Conservation (phyloP, 139 green algal species). For the Micractinium conductrix region DNA sequence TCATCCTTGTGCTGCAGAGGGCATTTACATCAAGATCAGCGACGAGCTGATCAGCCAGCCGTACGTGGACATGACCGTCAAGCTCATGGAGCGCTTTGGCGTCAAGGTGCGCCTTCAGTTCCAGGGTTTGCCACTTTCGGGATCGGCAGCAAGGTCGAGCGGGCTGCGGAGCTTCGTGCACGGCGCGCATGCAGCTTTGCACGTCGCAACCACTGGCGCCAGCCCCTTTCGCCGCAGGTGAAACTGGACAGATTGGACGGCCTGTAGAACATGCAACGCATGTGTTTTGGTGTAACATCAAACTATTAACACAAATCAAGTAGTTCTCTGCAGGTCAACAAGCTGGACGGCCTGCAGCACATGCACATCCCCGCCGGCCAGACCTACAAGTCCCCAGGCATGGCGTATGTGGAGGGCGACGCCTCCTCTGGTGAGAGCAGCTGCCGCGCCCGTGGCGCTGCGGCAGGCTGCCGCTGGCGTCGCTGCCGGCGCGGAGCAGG, state of each 20-base stretch:
- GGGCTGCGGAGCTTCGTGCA: too few species aligned
- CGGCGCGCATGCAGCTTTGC: too few species aligned
- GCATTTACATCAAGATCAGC: slow-evolving; percentile 84
- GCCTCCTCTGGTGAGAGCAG: slow-evolving; percentile 72
- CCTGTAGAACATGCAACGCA: too few species aligned
- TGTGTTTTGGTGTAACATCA: too few species aligned
- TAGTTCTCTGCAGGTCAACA: slow-evolving; percentile 73
- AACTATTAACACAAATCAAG: too few species aligned
- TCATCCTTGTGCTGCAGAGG: slow-evolving; percentile 32
- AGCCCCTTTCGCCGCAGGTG: too few species aligned
- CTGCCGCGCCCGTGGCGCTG: neutral
- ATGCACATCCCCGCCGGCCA: slow-evolving; percentile 74
- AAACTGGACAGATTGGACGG: too few species aligned
- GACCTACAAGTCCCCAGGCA: slow-evolving; percentile 90
- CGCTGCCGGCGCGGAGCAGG: too few species aligned
- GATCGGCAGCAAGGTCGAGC: too few species aligned
- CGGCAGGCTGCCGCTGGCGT: too few species aligned
- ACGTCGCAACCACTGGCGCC: too few species aligned
- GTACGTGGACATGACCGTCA: slow-evolving; percentile 99
- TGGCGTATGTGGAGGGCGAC: slow-evolving; percentile 96
- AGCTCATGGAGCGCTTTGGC: slow-evolving; percentile 96
- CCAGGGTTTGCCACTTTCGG: neutral
- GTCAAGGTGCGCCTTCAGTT: slow-evolving; percentile 54
- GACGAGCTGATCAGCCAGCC: slow-evolving; percentile 95
- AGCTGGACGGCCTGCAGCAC: slow-evolving; percentile 82